Percentiles rank a stretch among this genome's conserved stretches.
phyloP scores from a whole-genome alignment of 2,329 filamentous ascomycete species.

The Pseudogymnoascus sp. region DNA sequence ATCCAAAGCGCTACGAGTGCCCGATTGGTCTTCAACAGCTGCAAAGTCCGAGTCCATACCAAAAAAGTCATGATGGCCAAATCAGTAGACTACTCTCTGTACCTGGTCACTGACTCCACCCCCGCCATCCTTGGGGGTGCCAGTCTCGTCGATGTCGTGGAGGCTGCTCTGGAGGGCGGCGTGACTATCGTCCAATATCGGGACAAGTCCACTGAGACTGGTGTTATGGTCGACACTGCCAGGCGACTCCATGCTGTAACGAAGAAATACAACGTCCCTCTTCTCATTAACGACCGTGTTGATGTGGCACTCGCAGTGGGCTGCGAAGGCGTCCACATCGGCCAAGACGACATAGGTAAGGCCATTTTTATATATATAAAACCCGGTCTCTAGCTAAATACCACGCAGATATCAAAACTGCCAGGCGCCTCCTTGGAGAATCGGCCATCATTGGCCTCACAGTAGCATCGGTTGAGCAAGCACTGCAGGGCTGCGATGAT shows the following conservation, averaged over 20 bases:
- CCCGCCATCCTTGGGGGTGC: conserved; percentile 67
- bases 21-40: neutral
- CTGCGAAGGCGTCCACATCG: conserved; percentile 88
- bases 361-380: neutral
- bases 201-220: conserved; percentile 77
- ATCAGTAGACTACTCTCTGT: conserved; percentile 69
- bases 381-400: conserved; percentile 14
- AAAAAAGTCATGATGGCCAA: conserved; percentile 29
- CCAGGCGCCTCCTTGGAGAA: conserved; percentile 65
- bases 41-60: neutral
- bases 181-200: conserved; percentile 84
- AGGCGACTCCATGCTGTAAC: conserved; percentile 66
- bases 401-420: conserved; percentile 49
- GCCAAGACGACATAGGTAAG: conserved; percentile 84
- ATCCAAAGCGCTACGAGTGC: neutral
- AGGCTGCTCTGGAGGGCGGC: conserved; percentile 68
- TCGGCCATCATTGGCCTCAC: conserved; percentile 84
- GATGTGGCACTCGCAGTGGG: conserved; percentile 80
- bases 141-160: conserved; percentile 66
- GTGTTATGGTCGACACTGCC: conserved; percentile 62
- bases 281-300: conserved; percentile 88
- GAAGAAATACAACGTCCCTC: conserved; percentile 58
- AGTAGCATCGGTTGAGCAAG: conserved; percentile 68
- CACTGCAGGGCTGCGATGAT: conserved; percentile 59
- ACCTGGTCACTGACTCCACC: conserved; percentile 92